phyloP scores from a whole-genome alignment of 1,139 yeast genomes.

The Magnusiomyces tetraspermus region DNA sequence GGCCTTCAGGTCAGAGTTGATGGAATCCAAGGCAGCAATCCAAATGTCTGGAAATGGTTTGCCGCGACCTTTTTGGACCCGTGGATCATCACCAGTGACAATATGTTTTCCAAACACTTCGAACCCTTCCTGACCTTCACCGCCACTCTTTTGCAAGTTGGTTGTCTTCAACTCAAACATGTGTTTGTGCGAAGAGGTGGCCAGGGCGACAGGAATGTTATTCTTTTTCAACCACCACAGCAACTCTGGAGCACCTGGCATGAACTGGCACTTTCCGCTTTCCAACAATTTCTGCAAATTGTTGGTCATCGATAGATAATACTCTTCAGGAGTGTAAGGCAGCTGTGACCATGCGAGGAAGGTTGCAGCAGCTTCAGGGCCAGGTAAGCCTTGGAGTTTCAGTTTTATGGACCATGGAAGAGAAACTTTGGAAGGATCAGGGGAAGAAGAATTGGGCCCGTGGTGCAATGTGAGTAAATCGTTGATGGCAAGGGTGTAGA shows the following conservation, averaged over 20 bases:
- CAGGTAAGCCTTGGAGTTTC: slow-evolving; percentile 84
- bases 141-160: slow-evolving; percentile 45
- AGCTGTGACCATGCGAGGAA: slow-evolving; percentile 60
- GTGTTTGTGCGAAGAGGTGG: slow-evolving; percentile 64
- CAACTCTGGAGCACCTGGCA: slow-evolving; percentile 80
- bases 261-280: slow-evolving; percentile 42
- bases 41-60: slow-evolving; percentile 93
- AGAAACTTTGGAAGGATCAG: slow-evolving; percentile 56
- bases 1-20: slow-evolving; percentile 40
- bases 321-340: slow-evolving; percentile 58
- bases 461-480: slow-evolving; percentile 57
- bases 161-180: slow-evolving; percentile 61
- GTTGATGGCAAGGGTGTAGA: slow-evolving; percentile 70
- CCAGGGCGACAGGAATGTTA: slow-evolving; percentile 73
- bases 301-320: slow-evolving; percentile 41
- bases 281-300: slow-evolving; percentile 57
- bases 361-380: slow-evolving; percentile 51
- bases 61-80: slow-evolving; percentile 77
- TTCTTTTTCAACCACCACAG: slow-evolving; percentile 42
- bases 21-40: slow-evolving; percentile 62
- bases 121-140: slow-evolving; percentile 47
- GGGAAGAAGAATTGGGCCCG: too few species aligned
- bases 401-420: slow-evolving; percentile 87
- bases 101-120: slow-evolving; percentile 55
- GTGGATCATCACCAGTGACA: slow-evolving; percentile 79